A percentile compares a stretch with the other conserved stretches of the same genome.
Conservation (phyloP, 768 basidiomycete genomes). For the Tulasnella sp. region DNA sequence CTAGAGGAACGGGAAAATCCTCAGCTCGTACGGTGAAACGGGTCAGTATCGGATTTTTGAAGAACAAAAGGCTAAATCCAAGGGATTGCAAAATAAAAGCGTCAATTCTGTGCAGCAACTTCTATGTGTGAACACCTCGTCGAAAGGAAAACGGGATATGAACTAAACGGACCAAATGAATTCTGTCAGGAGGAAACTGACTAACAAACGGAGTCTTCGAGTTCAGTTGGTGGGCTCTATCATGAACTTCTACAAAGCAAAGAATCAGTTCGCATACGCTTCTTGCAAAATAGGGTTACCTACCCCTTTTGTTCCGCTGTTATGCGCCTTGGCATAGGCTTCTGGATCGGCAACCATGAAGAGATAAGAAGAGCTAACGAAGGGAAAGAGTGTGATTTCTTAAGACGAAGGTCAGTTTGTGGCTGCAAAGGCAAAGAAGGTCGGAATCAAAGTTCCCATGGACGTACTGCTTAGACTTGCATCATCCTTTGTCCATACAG, state of each 20-base stretch:
- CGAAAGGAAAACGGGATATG: neutral
- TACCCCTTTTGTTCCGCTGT: neutral
- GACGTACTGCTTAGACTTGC: neutral
- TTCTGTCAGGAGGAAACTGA: neutral
- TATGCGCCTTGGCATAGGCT: neutral
- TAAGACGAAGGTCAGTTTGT: neutral
- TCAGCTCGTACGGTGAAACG: no score
- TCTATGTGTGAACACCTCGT: no score
- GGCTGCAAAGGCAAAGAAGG: neutral
- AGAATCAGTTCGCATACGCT: neutral
- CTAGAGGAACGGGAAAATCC: no score
- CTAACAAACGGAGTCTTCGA: neutral
- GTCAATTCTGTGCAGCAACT: no score
- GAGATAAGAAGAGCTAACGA: neutral
- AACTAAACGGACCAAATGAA: neutral
- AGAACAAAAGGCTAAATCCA: no score
- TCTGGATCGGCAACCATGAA: neutral
- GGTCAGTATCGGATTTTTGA: no score
- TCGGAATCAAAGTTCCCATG: accelerated
- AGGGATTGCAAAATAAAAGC: no score
- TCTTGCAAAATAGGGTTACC: neutral
- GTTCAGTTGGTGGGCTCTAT: neutral
- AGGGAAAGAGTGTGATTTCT: neutral
- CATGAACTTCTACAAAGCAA: neutral
- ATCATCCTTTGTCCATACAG: neutral